Evolutionary conservation across 129 eudicot species (phyloP).

Genomic region (Flaveria trinervia): DNA sequence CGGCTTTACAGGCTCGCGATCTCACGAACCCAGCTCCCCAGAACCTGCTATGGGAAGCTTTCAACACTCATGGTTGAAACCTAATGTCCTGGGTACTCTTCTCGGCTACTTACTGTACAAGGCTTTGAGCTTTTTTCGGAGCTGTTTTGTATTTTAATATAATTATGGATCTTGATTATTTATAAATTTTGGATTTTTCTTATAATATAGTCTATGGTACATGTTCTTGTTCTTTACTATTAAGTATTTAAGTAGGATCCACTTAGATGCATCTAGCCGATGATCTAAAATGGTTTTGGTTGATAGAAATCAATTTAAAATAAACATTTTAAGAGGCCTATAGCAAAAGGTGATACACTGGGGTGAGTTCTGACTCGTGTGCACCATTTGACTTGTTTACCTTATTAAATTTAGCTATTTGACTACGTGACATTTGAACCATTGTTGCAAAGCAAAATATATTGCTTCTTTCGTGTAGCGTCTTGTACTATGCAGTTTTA

Average conservation of each 20-base stretch:
- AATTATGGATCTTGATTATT: slow-evolving; percentile 19
- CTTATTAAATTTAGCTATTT: no score
- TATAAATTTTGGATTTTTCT: slow-evolving; percentile 15
- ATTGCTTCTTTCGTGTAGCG: no score
- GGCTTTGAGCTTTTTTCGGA: background rate
- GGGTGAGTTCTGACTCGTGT: no score
- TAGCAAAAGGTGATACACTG: no score
- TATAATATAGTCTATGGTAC: background rate
- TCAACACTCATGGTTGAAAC: slow-evolving; percentile 41
- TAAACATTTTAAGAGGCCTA: no score
- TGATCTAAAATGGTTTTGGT: no score
- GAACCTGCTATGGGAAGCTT: slow-evolving; percentile 43
- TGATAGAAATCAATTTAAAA: no score
- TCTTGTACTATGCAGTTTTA: no score
- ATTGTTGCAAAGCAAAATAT: no score
- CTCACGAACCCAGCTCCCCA: slow-evolving; percentile 32
- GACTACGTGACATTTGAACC: no score
- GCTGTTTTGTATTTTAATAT: slow-evolving; percentile 20
- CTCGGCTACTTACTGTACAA: slow-evolving; percentile 19
- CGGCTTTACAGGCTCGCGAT: slow-evolving; percentile 45
- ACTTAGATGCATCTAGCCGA: no score
- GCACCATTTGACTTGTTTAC: no score
- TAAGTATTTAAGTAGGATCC: background rate
- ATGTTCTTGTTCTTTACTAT: background rate
- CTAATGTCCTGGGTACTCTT: background rate